Conservation (phyloP, 2,329 filamentous ascomycete genomes). For the Fusarium longipes region DNA sequence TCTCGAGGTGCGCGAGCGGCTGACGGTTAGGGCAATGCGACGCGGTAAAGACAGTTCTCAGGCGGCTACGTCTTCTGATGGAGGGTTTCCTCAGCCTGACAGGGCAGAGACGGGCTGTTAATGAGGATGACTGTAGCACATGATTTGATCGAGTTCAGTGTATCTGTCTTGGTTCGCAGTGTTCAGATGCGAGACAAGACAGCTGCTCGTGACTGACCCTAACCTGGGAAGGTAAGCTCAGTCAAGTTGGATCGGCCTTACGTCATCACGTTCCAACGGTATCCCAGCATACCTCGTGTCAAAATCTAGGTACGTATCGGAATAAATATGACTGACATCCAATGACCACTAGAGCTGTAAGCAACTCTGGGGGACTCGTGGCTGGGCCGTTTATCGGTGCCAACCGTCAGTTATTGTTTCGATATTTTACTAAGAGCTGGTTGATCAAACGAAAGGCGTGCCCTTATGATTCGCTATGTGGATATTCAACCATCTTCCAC, state of each 20-base stretch:
- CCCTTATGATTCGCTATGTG: background rate
- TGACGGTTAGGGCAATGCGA: constrained; percentile 18
- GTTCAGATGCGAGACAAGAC: constrained; percentile 27
- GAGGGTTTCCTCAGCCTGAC: constrained; percentile 36
- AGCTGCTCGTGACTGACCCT: constrained; percentile 43
- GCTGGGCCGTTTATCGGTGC: constrained; percentile 11
- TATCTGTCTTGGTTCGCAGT: constrained; percentile 15
- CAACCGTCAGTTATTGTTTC: background rate
- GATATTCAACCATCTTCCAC: background rate
- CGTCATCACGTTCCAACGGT: constrained; percentile 38
- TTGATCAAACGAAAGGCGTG: background rate
- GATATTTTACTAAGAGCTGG: background rate
- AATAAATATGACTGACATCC: constrained; percentile 1
- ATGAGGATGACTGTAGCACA: constrained; percentile 39
- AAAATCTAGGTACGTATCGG: background rate
- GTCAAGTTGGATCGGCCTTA: constrained; percentile 38
- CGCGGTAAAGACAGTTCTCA: constrained; percentile 32
- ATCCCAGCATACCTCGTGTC: background rate
- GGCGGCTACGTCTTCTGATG: constrained; percentile 50
- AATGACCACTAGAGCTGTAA: constrained; percentile 1
- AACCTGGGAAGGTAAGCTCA: constrained; percentile 9
- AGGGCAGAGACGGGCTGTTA: constrained; percentile 31
- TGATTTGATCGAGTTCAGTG: constrained; percentile 39
- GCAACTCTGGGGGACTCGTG: background rate
- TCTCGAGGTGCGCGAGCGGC: constrained; percentile 22